Conservation (phyloP, 768 basidiomycete genomes). For the Omphalotus guepiniiformis region DNA sequence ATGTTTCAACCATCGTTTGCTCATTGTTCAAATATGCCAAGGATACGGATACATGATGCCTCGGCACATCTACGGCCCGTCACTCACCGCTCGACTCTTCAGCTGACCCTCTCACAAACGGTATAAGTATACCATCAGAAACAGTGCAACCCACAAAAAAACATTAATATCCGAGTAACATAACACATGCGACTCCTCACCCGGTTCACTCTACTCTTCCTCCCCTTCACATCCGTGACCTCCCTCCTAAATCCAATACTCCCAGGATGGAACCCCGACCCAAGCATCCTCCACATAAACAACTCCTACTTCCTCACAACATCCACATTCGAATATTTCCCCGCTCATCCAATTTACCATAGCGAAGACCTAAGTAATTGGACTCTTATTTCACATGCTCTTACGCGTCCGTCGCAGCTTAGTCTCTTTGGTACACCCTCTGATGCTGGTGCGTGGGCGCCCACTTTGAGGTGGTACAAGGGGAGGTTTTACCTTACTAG, state of each 20-base stretch:
- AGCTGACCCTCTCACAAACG: too few species aligned
- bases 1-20: too few species aligned
- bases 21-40: too few species aligned
- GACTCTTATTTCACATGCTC: slow-evolving; percentile 34
- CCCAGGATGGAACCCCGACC: slow-evolving; percentile 39
- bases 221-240: too few species aligned
- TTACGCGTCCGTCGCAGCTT: slow-evolving; percentile 32
- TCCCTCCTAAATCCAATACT: slow-evolving; percentile 32
- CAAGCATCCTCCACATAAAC: slow-evolving; percentile 34
- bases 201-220: too few species aligned
- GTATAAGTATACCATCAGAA: too few species aligned
- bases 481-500: slow-evolving; percentile 32
- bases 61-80: too few species aligned
- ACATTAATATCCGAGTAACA: too few species aligned
- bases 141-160: too few species aligned
- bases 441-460: slow-evolving; percentile 34
- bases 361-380: slow-evolving; percentile 33
- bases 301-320: slow-evolving; percentile 36
- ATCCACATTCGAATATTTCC: slow-evolving; percentile 37
- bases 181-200: too few species aligned
- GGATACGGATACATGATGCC: too few species aligned
- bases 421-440: slow-evolving; percentile 32
- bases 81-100: too few species aligned
- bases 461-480: slow-evolving; percentile 30
- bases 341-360: slow-evolving; percentile 39